Base-by-base conservation (phyloP, 2,329 filamentous ascomycete species). In the Orbilia ellipsospora region DNA sequence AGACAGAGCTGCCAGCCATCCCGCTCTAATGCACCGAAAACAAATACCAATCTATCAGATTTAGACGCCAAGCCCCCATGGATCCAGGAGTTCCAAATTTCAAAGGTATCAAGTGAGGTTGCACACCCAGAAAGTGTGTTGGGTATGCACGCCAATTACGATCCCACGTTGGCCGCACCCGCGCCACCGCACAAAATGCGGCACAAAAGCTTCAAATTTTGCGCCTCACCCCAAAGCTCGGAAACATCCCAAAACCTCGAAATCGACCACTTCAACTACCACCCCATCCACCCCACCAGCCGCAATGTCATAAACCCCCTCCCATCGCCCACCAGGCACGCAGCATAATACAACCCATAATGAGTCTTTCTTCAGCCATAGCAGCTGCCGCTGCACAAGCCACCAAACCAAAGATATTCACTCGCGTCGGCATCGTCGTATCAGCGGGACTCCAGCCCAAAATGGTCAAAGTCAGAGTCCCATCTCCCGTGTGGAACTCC, bases 401-500 rank as follows among this genome's bases (percentile, higher is more conserved):
- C 57, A 44, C 56, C 18, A 60, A 59, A 23, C 28, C 57, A 28
- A 73, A 57, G 45, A 48, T 56, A 8, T 67, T 62, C 57, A 67
- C 62, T 18, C 36, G 57, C 52, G 64, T 74, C 50, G 91, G 90
- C 77, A 88, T 94, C 48, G 92, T 94, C 23, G 88, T 94, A 59
- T 92, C 91, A 50, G 89, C 91, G 5, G 92, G 92, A 18, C 86
- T 90, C 73, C 93, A 93, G 90, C 83, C 88, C 73, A 92, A 90
- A 83, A 93, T 91, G 1, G 90, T 93, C 69, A 93, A 92, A 83
- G 92, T 94, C 77, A 88, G 89, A 78, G 86, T 94, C 13, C 89
- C 90, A 61, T 87, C 86, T 13, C 88, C 89, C 81, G 87, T 88
- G 81, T 94, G 90, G 90, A 91, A 94, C 81, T 86, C 86, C 73